phyloP scores from a whole-genome alignment of 2,329 filamentous ascomycete species.

The Orbilia ellipsospora region DNA sequence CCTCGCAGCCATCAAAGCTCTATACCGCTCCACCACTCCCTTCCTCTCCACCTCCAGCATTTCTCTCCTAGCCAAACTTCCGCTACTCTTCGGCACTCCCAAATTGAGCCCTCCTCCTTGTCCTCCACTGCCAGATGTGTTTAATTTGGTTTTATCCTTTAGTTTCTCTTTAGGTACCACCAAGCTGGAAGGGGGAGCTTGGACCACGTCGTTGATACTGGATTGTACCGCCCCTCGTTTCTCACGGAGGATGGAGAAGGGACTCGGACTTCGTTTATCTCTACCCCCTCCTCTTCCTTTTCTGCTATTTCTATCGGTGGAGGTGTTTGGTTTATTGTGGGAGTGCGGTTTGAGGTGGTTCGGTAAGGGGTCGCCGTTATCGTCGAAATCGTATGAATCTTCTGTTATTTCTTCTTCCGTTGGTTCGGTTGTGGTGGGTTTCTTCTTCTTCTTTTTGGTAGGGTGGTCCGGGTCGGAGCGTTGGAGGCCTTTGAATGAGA shows the following conservation, averaged over 20 bases:
- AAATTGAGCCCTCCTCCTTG: conserved; percentile 70
- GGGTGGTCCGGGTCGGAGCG: conserved; percentile 54
- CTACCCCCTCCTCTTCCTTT: conserved; percentile 64
- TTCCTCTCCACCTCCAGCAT: conserved; percentile 76
- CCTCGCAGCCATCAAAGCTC: conserved; percentile 74
- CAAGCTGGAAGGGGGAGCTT: conserved; percentile 77
- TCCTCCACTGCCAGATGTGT: not conserved
- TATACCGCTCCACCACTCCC: conserved; percentile 78
- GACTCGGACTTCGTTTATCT: conserved; percentile 81
- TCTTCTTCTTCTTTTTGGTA: conserved; percentile 63
- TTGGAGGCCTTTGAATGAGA: conserved; percentile 71
- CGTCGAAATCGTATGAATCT: conserved; percentile 51
- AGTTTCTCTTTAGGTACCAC: conserved; percentile 75
- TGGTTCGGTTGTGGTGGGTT: conserved; percentile 38
- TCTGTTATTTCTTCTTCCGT: conserved; percentile 30
- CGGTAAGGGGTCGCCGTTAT: conserved; percentile 46
- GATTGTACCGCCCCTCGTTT: conserved; percentile 70
- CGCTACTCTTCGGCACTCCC: conserved; percentile 75
- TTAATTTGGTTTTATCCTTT: conserved; percentile 65
- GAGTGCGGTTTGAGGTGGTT: conserved; percentile 47
- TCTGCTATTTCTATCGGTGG: conserved; percentile 62
- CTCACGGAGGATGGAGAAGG: conserved; percentile 70
- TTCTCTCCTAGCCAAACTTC: conserved; percentile 77
- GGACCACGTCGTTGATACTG: conserved; percentile 70
- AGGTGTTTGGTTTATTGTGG: conserved; percentile 34